Base-by-base conservation (phyloP, 331 rosid genomes). In the Pyrus hybrid region DNA sequence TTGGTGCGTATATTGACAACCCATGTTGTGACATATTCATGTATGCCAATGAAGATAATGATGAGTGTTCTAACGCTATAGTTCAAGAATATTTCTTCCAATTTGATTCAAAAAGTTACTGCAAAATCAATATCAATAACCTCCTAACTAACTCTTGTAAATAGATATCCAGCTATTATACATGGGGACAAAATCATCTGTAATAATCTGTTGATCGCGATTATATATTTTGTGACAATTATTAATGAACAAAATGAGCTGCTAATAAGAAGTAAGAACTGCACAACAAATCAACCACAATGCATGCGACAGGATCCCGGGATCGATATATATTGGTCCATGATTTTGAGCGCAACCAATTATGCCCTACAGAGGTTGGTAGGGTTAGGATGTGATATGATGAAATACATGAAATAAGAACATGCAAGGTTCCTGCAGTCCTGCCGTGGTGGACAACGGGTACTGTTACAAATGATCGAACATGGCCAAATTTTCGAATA, bases 251-350 rank as follows among this genome's bases (percentile, higher is more conserved):
- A 41, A 41, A 41, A 41, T 41, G 16, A 58, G 29, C 63, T 57
- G 28, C 63, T 10, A 57, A 10, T 57, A 2, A 8, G 14, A 4
- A 22, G 13, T 22, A 58, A 58, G 28, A 58, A 58, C 25, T 11
- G 2, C 25, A 58, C 13, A 26, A 9, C 29, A 18, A 20, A 13
- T 14, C 8, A 22, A 21, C 32, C 41, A 43, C 26, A 30, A 51
- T 25, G 56, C n/a, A 63, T 35, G 63, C 28, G 85, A 79, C 82
- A 86, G 75, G 77, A 86, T 86, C 86, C 85, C 79, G 79, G 66
- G 84, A 70, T 21, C 67, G 84, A 86, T 86, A 64, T 69, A 35
- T 69, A 35, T 71, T 80, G 84, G 84, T 83, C 80, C 75, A 60
- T 60, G 65, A 60, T 41, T 41, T 41, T 54, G 62, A 68, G 41